Conservation (phyloP, 441 rosid genomes). For the Euphorbia schlechtendalii region DNA sequence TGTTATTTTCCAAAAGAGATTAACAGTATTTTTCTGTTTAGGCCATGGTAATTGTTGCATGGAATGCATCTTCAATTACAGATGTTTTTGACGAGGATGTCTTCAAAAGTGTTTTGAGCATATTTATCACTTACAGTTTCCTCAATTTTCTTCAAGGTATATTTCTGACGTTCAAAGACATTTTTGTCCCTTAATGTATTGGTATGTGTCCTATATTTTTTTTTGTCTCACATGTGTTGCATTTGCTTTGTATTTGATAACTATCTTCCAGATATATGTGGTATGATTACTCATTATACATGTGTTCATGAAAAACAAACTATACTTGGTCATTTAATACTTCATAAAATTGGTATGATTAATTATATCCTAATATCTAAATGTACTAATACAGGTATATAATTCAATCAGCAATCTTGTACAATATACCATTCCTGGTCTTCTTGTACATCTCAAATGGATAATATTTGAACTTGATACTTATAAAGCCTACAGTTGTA, state of each 20-base stretch:
- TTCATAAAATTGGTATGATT: neutral
- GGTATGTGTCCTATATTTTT: neutral
- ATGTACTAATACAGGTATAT: neutral
- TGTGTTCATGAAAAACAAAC: neutral
- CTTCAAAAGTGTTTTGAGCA: conserved; percentile 63
- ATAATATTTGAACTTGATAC: neutral
- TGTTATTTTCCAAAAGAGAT: conserved; percentile 13
- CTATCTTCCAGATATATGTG: neutral
- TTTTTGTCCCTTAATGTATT: neutral
- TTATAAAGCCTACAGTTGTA: too few species aligned
- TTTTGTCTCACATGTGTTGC: conserved; percentile 2
- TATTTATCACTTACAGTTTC: conserved; percentile 84
- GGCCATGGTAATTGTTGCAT: conserved; percentile 95
- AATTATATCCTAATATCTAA: neutral
- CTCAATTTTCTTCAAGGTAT: conserved; percentile 87
- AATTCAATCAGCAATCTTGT: neutral
- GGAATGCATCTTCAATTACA: conserved; percentile 64
- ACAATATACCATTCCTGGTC: neutral
- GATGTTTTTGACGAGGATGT: conserved; percentile 55
- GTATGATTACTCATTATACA: neutral
- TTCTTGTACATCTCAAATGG: neutral
- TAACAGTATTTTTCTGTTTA: conserved; percentile 28
- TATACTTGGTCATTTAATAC: neutral
- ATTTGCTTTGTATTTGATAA: neutral
- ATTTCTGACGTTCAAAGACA: conserved; percentile 1